phyloP scores from a whole-genome alignment of 1,139 yeast genomes.

The Blastobotrys raffinosifermentans region DNA sequence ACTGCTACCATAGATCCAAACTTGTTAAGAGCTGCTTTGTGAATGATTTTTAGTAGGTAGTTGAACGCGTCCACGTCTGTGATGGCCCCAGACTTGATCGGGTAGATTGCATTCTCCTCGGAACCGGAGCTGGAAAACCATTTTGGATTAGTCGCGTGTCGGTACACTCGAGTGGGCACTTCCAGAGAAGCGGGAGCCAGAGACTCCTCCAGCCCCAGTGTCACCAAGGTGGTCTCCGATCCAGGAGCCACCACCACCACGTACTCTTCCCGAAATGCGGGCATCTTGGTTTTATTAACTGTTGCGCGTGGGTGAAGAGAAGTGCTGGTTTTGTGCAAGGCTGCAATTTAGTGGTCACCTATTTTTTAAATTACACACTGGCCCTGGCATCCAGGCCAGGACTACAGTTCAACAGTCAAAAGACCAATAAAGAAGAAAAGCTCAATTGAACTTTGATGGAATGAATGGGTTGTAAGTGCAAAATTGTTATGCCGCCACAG shows the following conservation, averaged over 20 bases:
- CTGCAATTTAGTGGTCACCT: too few species aligned
- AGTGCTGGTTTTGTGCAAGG: too few species aligned
- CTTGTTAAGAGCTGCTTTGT: slow-evolving; percentile 39
- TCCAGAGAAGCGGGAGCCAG: slow-evolving; percentile 70
- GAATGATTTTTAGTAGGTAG: slow-evolving; percentile 55
- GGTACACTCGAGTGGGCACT: slow-evolving; percentile 71
- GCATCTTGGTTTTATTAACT: slow-evolving; percentile 45
- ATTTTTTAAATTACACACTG: too few species aligned
- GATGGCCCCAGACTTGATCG: slow-evolving; percentile 59
- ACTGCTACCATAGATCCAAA: slow-evolving; percentile 21
- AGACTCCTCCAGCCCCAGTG: slow-evolving; percentile 76
- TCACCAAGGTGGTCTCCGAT: slow-evolving; percentile 65
- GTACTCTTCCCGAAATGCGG: slow-evolving; percentile 56
- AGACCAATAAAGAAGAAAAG: too few species aligned
- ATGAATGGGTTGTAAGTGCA: too few species aligned
- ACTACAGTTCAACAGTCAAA: too few species aligned
- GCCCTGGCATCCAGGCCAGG: too few species aligned
- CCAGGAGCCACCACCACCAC: slow-evolving; percentile 70
- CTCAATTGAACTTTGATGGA: too few species aligned
- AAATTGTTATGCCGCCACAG: too few species aligned
- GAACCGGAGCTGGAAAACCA: slow-evolving; percentile 38
- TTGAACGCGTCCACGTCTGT: slow-evolving; percentile 65
- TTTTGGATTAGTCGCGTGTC: slow-evolving; percentile 36
- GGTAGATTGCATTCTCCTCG: slow-evolving; percentile 47
- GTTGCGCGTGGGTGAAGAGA: too few species aligned